Evolutionary conservation across 2,329 filamentous ascomycete species (phyloP).

Genomic region (Phoma sp.): DNA sequence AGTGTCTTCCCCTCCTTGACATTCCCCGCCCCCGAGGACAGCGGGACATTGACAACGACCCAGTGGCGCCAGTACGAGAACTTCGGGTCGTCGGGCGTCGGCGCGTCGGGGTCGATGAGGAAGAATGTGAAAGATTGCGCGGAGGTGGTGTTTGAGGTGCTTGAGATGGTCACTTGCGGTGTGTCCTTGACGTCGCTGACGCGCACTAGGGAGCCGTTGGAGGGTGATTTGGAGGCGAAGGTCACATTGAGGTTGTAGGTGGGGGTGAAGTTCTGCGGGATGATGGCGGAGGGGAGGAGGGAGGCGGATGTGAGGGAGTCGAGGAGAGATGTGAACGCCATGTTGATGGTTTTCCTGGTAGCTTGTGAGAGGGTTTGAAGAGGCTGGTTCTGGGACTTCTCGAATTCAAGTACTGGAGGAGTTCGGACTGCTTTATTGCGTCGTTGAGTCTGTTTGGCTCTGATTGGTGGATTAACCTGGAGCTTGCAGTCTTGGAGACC

Average conservation of each 20-base stretch:
- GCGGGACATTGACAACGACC: slow-evolving; percentile 48
- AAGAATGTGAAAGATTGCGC: slow-evolving; percentile 54
- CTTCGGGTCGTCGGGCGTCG: slow-evolving; percentile 62
- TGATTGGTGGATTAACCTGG: slow-evolving; percentile 22
- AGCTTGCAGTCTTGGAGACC: slow-evolving; percentile 8
- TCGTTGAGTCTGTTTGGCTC: neutral
- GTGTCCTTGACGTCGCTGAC: slow-evolving; percentile 42
- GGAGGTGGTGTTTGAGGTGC: slow-evolving; percentile 27
- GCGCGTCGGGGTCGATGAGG: slow-evolving; percentile 62
- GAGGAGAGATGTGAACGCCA: slow-evolving; percentile 24
- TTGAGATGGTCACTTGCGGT: slow-evolving; percentile 34
- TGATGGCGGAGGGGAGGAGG: slow-evolving; percentile 45
- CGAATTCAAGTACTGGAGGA: slow-evolving; percentile 1
- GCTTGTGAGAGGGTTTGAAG: neutral
- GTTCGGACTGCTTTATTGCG: slow-evolving; percentile 15
- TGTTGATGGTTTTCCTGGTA: neutral
- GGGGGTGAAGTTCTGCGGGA: slow-evolving; percentile 54
- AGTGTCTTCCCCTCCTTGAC: slow-evolving; percentile 28
- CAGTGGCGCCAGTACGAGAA: slow-evolving; percentile 64
- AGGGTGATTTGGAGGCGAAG: slow-evolving; percentile 30
- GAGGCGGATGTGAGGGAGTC: slow-evolving; percentile 31
- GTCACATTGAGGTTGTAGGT: slow-evolving; percentile 50
- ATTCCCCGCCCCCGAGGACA: neutral
- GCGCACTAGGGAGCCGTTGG: slow-evolving; percentile 38
- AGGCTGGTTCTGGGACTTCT: neutral